Percentiles rank a stretch among this genome's conserved stretches.
Conservation (phyloP, 2,329 filamentous ascomycete genomes). For the Fusarium pininemorale region DNA sequence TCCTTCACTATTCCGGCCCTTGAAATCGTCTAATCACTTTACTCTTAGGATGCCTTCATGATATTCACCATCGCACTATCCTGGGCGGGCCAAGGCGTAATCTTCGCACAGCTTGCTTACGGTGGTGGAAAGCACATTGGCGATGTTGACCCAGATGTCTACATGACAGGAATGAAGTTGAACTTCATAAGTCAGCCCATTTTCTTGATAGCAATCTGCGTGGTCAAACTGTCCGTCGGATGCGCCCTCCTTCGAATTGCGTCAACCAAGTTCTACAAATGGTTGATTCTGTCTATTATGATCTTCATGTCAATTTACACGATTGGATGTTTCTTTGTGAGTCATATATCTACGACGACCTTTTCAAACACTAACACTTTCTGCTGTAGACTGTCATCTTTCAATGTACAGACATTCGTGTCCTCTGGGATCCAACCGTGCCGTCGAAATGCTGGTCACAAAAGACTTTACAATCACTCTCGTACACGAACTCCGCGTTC, state of each 20-base stretch:
- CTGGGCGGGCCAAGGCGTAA: conserved; percentile 50
- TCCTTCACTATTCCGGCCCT: neutral
- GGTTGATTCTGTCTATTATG: conserved; percentile 51
- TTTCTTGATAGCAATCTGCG: conserved; percentile 52
- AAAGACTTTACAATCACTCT: conserved; percentile 51
- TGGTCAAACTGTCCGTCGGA: conserved; percentile 55
- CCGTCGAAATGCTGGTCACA: conserved; percentile 54
- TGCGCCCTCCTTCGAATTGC: conserved; percentile 54
- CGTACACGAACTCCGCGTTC: conserved; percentile 52
- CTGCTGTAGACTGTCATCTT: conserved; percentile 52
- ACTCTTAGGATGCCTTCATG: conserved; percentile 45
- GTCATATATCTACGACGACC: neutral
- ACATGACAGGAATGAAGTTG: conserved; percentile 50
- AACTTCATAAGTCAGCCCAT: conserved; percentile 57
- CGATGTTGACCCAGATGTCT: conserved; percentile 50
- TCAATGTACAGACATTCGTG: conserved; percentile 57
- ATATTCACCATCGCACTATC: conserved; percentile 43
- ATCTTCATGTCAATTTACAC: conserved; percentile 48
- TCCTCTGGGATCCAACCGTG: conserved; percentile 55
- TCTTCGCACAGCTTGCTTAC: conserved; percentile 52
- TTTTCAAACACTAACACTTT: neutral
- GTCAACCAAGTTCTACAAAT: conserved; percentile 47
- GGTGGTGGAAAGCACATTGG: conserved; percentile 58
- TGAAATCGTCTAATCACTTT: neutral
- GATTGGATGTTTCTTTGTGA: conserved; percentile 49